Base-by-base conservation (phyloP, 2,329 filamentous ascomycete genomes). In the Myrmaecium sp. region DNA sequence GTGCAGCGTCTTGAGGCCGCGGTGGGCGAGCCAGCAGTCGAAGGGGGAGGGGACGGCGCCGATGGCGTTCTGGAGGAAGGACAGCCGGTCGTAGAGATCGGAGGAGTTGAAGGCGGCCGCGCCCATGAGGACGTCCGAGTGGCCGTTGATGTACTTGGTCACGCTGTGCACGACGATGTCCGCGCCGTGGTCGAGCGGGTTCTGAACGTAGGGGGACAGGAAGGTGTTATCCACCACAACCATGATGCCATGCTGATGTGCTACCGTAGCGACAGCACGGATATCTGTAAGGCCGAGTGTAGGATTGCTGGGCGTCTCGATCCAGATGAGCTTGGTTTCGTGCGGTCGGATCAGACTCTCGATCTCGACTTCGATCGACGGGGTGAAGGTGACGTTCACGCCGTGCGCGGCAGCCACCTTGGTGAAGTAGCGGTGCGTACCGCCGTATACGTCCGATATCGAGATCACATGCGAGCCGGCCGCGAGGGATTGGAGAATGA, bases 191-290 rank as follows among this genome's bases (percentile, higher is more conserved):
- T 91, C 76, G 30, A 98, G 71, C 3, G 89, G 89, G 56, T 93
- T 95, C 59, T 98, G 89, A 25, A 98, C 69, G 52, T 95, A 98
- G 17, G 89, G 89, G 34, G 78, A 86, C 47, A 95, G 64, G 64
- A 98, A 98, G 12, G 89, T 98, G 62, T 98, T 98, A 62, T 98
- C 89, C 21, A 98, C 89, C n/a, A 98, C 89, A 22, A 98, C 89
- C 48, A 81, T 64, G 44, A 95, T 81, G 34, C 84, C 86, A 46
- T 81, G 79, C 42, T 75, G 64, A 54, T 95, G 89, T 11, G 89
- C 89, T 29, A 77, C 66, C 15, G 70, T 71, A 15, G 79, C 76
- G 21, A 98, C 78, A 28, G 80, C 75, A 41, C 79, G 66, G 48
- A 98, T 93, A 55, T 98, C 86, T 37, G 95, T 86, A 25, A 98